Conservation (phyloP, 1,139 yeast genomes). For the Zygosaccharomyces pseudobailii region DNA sequence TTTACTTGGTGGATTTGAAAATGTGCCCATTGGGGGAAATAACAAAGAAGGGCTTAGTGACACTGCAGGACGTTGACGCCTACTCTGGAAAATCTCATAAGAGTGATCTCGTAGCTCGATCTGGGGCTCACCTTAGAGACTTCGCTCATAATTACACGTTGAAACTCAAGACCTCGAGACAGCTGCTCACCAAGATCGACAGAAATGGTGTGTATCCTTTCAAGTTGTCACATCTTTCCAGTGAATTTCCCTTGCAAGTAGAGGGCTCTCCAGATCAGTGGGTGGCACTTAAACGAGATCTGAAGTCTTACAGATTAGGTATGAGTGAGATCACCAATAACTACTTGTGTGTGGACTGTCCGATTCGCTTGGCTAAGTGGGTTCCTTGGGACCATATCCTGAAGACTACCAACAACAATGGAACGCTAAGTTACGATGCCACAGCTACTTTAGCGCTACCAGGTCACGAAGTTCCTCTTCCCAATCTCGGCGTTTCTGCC, state of each 20-base stretch:
- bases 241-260: slow-evolving; percentile 51
- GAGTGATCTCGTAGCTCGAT: slow-evolving; percentile 50
- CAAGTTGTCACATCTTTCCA: slow-evolving; percentile 65
- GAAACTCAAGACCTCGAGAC: slow-evolving; percentile 70
- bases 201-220: slow-evolving; percentile 87
- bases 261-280: slow-evolving; percentile 35
- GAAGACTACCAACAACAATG: slow-evolving; percentile 58
- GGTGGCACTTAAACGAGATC: slow-evolving; percentile 47
- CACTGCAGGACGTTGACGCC: slow-evolving; percentile 61
- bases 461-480: slow-evolving; percentile 68
- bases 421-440: slow-evolving; percentile 60
- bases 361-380: slow-evolving; percentile 66
- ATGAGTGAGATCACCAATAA: slow-evolving; percentile 76
- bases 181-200: slow-evolving; percentile 65
- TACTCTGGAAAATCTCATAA: slow-evolving; percentile 58
- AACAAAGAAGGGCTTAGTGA: slow-evolving; percentile 57
- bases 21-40: slow-evolving; percentile 63
- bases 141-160: slow-evolving; percentile 73
- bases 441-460: slow-evolving; percentile 58
- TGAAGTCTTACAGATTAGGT: slow-evolving; percentile 66
- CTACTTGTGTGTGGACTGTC: slow-evolving; percentile 70
- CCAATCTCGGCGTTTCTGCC: slow-evolving; percentile 62
- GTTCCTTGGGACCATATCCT: slow-evolving; percentile 63
- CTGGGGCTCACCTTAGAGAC: slow-evolving; percentile 80
- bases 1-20: slow-evolving; percentile 74